Evolutionary conservation across 2,329 filamentous ascomycete genomes (phyloP), one percentile per base, ranked within the genome.

Genomic region (Penicillium hordei): DNA sequence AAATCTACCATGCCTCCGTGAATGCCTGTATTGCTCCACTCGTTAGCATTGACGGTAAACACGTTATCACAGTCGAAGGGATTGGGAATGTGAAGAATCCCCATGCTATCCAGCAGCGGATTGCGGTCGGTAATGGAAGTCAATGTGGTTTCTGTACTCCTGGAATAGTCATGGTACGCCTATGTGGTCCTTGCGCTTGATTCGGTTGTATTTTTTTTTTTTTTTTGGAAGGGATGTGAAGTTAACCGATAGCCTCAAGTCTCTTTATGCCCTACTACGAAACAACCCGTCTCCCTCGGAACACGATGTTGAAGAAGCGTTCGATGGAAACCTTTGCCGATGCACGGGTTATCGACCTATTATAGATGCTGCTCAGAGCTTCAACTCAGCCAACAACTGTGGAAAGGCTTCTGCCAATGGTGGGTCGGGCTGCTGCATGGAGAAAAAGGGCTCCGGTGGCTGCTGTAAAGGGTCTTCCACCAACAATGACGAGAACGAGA

Each of bases 131-230:
- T 33, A 94, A 96, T 77, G 94, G 94, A 48, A 96, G 91, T 66
- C 93, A 99, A 74, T 99, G 88, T 73, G 88, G 93, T 1, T 99
- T 99, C 77, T 99, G 94, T 71, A 97, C 94, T 0, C 94, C 94
- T 5, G 94, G 94, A 2, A 97, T 99, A 68, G 93, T 97, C 61
- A 97, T 97, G 86, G 82, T 83, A 73, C 46, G 73, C 21, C 27
- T 17, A 12, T 21, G 9, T n/a, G 12, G 15, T 10, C 27, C 17
- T 25, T 25, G 36, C 4, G 5, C 13, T 23, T 48, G 23, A 29
- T 45, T n/a, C 3, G 1, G 1, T n/a, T n/a, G n/a, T n/a, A n/a
- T n/a, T n/a, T 19, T 23, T 25, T 8, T n/a, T 9, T 12, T 12
- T 31, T 5, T 2, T 15, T 33, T 15, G 31, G 3, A 4, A 13